Evolutionary conservation across 805 yeast genomes (phyloP).

Genomic region (Kodamaea leandrae): DNA sequence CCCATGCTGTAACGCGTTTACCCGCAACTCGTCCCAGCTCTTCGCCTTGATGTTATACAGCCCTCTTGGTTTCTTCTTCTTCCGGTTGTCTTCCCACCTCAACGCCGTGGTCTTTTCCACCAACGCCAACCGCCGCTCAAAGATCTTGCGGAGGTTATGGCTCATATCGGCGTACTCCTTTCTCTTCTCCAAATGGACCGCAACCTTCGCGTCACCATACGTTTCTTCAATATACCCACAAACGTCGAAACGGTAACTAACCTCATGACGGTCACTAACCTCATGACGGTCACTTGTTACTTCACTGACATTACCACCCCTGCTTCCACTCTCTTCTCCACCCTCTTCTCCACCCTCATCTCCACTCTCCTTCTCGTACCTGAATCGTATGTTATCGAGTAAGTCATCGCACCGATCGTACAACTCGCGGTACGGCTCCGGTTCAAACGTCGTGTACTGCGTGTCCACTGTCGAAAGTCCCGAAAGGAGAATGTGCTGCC

Average conservation of each 20-base stretch:
- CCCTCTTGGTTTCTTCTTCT: not conserved
- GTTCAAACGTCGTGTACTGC: slow-evolving; percentile 10
- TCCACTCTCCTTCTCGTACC: slow-evolving; percentile 21
- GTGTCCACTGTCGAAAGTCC: slow-evolving; percentile 18
- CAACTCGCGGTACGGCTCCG: slow-evolving; percentile 12
- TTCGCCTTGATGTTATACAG: not conserved
- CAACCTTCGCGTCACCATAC: not conserved
- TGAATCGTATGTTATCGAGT: slow-evolving; percentile 24
- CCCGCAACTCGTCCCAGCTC: slow-evolving; percentile 5
- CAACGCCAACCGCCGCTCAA: slow-evolving; percentile 12
- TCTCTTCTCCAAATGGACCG: slow-evolving; percentile 4
- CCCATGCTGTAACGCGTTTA: slow-evolving; percentile 14
- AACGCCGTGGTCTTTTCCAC: slow-evolving; percentile 7
- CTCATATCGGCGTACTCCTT: not conserved
- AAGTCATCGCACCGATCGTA: slow-evolving; percentile 25
- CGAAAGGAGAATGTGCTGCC: slow-evolving; percentile 32
- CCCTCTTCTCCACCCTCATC: slow-evolving; percentile 7
- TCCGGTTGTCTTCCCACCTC: slow-evolving; percentile 8
- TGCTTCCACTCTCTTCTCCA: no score
- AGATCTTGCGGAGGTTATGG: slow-evolving; percentile 9
- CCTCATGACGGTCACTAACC: slow-evolving; percentile 7
- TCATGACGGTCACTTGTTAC: no score
- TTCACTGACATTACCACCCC: no score
- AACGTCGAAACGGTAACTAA: slow-evolving; percentile 10
- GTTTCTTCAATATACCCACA: slow-evolving; percentile 1